Base-by-base conservation (phyloP, 352 stramenopile genomes). In the Phytophthora aleatoria region DNA sequence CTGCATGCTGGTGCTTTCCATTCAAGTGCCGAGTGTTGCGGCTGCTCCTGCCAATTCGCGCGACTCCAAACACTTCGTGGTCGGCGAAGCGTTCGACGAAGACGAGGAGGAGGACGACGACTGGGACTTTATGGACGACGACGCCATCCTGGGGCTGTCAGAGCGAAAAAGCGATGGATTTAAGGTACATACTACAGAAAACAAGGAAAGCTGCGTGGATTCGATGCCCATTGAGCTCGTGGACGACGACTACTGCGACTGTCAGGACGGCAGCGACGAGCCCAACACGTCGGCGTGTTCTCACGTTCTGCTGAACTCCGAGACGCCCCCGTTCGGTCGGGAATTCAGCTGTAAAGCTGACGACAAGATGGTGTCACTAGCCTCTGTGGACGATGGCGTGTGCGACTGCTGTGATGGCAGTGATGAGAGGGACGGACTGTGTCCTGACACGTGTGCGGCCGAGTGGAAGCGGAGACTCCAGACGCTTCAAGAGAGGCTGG, bases 391-490 rank as follows among this genome's bases (percentile, higher is more conserved):
- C 10, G 97, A 99, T 71, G 90, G 89, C n/a, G 85, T 99, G 44
- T 99, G 97, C 67, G 97, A 99, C 83, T 99, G 97, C 69, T 99
- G 97, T 71, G 96, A 99, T 78, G 97, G 96, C 24, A 92, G 85
- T 54, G 97, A 99, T 66, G 96, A 99, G 57, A 30, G n/a, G 3
- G 8, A 50, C 0, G 60, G 63, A 20, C 39, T 65, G 38, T 92
- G 85, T 45, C 5, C n/a, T 13, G 53, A 91, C 55, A 77, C 59
- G 33, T 94, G 85, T 42, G 44, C 42, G 1, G 39, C 44, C 9
- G 45, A 77, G 39, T 69, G 74, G 50, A 39, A 53, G n/a, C 9
- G 27, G 4, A 51, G 61, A 33, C 55, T 81, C 12, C 36, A 60
- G 5, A 38, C 16, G 1, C 65, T 85, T 7, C 31, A 67, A 33